These are phyloP conservation scores for Euryodendron excelsum DNA, from an alignment of 148 eudicot species.

Conservation along the genomic window DNA sequence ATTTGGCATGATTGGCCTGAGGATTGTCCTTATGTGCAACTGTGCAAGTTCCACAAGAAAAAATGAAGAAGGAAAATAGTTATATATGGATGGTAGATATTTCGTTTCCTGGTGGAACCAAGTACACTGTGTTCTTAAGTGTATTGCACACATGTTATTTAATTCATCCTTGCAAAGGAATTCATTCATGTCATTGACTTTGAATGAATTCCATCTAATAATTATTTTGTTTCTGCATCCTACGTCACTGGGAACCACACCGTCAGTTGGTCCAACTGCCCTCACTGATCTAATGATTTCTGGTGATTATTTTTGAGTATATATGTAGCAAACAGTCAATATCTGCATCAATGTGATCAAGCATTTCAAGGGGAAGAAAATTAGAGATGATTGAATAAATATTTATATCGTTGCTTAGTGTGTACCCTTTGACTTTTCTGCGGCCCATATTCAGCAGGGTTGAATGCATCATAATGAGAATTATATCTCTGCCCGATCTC, in stretches of 20 bases:
- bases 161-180: neutral
- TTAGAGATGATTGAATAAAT: neutral
- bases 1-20: neutral
- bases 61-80: neutral
- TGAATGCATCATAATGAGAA: constrained; percentile 90
- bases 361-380: neutral
- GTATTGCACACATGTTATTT: neutral
- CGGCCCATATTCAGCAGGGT: constrained; percentile 89
- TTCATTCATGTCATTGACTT: neutral
- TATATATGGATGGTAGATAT: neutral
- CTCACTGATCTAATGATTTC: neutral
- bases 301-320: neutral
- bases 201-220: neutral
- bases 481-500: constrained; percentile 81
- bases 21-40: neutral
- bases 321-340: neutral
- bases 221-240: neutral
- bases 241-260: neutral
- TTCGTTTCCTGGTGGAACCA: neutral
- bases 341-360: neutral
- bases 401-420: constrained; percentile 10
- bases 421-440: constrained; percentile 95
- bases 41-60: neutral
- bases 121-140: neutral
- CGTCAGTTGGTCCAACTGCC: neutral